Conservation (phyloP, 2,329 filamentous ascomycete genomes). For the Emmonsiellopsis sp. region DNA sequence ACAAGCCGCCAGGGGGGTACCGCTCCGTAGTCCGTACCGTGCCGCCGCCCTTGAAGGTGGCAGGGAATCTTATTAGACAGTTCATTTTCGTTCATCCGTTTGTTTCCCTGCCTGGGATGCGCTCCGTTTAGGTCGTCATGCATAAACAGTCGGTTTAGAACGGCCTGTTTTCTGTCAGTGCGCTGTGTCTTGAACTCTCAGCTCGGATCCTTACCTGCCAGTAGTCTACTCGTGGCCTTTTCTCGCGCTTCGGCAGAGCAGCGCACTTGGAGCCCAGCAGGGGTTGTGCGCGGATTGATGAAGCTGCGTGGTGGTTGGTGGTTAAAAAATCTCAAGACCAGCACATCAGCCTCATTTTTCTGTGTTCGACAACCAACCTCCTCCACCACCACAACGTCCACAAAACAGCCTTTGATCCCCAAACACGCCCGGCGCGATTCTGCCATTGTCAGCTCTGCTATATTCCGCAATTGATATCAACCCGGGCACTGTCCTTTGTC, state of each 20-base stretch:
- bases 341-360: slow-evolving; percentile 2
- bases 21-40: neutral
- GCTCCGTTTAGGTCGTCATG: slow-evolving; percentile 1
- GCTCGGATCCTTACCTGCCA: neutral
- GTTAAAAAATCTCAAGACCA: neutral
- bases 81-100: neutral
- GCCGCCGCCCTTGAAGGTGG: too few species aligned
- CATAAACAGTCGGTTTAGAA: neutral
- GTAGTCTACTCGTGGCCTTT: neutral
- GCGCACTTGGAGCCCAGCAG: neutral
- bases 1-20: neutral
- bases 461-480: slow-evolving; percentile 1
- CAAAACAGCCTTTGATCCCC: neutral
- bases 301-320: neutral
- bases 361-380: neutral
- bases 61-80: neutral
- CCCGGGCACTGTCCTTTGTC: neutral
- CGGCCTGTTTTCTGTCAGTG: neutral
- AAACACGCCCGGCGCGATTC: neutral
- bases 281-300: neutral
- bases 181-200: neutral
- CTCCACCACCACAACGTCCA: neutral
- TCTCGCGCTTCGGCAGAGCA: neutral
- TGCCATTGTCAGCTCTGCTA: neutral
- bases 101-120: neutral